Conservation (phyloP, 225 moss, liverwort and hornwort genomes). For the Sphagnum tenellum region DNA sequence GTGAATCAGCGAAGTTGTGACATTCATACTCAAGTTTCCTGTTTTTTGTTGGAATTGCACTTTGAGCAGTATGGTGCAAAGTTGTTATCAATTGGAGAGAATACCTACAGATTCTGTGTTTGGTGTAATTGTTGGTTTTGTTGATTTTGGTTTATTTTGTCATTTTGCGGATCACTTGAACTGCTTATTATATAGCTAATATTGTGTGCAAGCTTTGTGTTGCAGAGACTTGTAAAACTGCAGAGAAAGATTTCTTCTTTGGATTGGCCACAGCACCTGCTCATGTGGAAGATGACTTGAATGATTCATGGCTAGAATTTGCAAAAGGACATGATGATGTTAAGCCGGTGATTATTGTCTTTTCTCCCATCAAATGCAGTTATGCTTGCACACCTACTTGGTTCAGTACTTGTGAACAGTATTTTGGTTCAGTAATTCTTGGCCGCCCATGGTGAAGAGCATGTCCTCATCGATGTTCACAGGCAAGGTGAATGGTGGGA, state of each 20-base stretch:
- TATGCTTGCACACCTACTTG: neutral
- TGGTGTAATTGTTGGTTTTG: too few relatives aligned
- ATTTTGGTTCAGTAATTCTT: too few relatives aligned
- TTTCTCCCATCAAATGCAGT: neutral
- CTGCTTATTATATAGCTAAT: neutral
- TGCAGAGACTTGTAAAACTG: constrained; percentile 11
- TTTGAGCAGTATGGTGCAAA: too few relatives aligned
- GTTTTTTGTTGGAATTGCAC: too few relatives aligned
- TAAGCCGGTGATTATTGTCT: constrained; percentile 15
- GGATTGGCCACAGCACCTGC: constrained; percentile 95
- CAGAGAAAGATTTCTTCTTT: constrained; percentile 51
- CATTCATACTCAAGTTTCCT: too few relatives aligned
- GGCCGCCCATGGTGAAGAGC: too few relatives aligned
- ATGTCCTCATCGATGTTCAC: neutral
- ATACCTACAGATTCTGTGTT: too few relatives aligned
- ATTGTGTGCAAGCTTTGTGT: neutral
- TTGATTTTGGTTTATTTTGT: neutral
- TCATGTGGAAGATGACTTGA: constrained; percentile 86
- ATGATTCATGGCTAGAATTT: constrained; percentile 92
- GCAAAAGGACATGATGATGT: constrained; percentile 22
- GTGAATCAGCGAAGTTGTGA: too few relatives aligned
- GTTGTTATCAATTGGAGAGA: too few relatives aligned
- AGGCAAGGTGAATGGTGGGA: constrained; percentile 16
- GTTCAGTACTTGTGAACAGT: neutral
- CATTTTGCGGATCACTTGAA: neutral